Base-by-base conservation (phyloP, 768 basidiomycete genomes). In the Serpula lacrymans region DNA sequence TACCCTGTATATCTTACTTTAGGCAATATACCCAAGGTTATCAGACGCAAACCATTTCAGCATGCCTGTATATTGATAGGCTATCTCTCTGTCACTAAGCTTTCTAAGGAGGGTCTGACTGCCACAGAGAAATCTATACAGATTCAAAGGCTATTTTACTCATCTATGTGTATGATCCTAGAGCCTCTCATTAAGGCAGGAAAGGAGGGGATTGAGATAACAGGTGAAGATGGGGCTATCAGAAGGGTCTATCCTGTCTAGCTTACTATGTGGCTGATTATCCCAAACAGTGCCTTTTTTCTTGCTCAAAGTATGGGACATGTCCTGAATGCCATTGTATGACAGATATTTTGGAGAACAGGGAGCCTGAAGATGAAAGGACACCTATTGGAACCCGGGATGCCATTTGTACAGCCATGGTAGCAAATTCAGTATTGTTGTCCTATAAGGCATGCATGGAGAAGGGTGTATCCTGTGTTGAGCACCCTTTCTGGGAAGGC, bases 1-100 rank as follows among this genome's bases (percentile, higher is more conserved):
- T 74, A 64, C 45, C 73, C 72, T 0, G 63, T 74, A 0, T 74
- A 74, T 47, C 38, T 71, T 0, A 66, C 69, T 2, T 53, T 72
- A 22, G 71, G 68, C 0, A 71, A 71, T 39, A 55, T 76, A 4
- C 57, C 62, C 0, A 74, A 73, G 40, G 50, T 61, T 2, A 60
- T 71, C 12, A 50, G 65, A 0, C 48, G 62, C 0, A 54, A 71
- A 40, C 68, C 69, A 1, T 65, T 61, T 1, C 18, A 40, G 6
- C 58, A 57, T 12, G 68, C 64, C 0, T 54, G 48, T 12, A 48
- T 71, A 1, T 50, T 72, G 0, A n/a, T 75, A 0, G 71, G 53
- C 0, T 74, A 74, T 42, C 56, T 74, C 1, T 62, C 69, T 1
- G 58, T 65, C 0, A 47, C 53, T 1, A 63, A 64, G 28, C 46